A percentile compares a stretch with the other conserved stretches of the same genome.
These are phyloP conservation scores for Aureobasidium uvarum DNA, from an alignment of 2,329 filamentous ascomycete species.

Conservation along the genomic window DNA sequence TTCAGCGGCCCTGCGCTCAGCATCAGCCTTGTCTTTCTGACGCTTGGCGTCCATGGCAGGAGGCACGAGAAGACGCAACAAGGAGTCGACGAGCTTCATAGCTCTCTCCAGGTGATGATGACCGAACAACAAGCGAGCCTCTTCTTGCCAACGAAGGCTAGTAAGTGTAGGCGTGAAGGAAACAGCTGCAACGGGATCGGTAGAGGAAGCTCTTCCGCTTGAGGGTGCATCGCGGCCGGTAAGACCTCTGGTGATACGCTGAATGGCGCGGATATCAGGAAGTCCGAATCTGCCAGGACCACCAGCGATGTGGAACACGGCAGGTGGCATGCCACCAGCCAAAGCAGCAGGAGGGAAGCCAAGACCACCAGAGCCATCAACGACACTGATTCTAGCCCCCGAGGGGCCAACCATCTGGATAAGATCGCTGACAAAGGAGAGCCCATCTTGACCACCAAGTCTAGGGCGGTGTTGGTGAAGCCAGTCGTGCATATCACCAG, in stretches of 20 bases:
- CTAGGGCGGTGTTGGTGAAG: conserved; percentile 2
- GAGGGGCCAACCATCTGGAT: conserved; percentile 28
- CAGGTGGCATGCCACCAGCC: conserved; percentile 26
- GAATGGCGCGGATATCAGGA: conserved; percentile 17
- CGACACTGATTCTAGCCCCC: conserved; percentile 24
- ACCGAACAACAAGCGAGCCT: conserved; percentile 83
- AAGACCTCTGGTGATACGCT: conserved; percentile 7
- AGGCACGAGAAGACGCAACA: conserved; percentile 74
- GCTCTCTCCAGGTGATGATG: conserved; percentile 65
- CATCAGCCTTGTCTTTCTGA: conserved; percentile 64
- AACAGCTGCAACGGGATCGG: conserved; percentile 70
- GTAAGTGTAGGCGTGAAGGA: conserved; percentile 72
- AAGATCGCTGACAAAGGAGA: conserved; percentile 27
- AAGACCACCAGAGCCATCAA: conserved; percentile 21
- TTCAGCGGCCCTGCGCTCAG: conserved; percentile 65
- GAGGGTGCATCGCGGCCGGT: conserved; percentile 4
- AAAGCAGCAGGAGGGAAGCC: conserved; percentile 5
- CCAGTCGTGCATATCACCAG: conserved; percentile 24
- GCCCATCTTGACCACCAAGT: conserved; percentile 18
- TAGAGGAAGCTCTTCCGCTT: conserved; percentile 3
- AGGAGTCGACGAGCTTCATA: conserved; percentile 63
- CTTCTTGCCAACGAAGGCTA: conserved; percentile 78
- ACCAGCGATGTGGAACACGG: conserved; percentile 27
- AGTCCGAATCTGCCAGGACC: conserved; percentile 7
- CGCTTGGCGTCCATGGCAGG: conserved; percentile 80